Evolutionary conservation across 805 yeast species (phyloP).

Genomic region (Clavispora santaluciae): DNA sequence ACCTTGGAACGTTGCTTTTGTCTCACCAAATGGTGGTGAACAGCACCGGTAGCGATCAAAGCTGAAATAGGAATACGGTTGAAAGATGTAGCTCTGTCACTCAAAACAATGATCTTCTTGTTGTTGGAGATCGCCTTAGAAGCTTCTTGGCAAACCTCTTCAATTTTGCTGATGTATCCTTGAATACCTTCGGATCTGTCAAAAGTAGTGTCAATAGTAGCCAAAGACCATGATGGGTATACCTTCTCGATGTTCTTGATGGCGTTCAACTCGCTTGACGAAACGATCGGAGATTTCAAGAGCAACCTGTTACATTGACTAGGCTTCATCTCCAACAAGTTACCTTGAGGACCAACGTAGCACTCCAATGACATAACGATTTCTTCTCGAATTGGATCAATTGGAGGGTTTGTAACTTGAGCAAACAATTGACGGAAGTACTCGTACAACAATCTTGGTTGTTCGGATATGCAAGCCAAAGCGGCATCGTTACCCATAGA

Average conservation of each 20-base stretch:
- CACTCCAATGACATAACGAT: constrained; percentile 97
- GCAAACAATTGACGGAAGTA: constrained; percentile 96
- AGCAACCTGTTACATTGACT: constrained; percentile 85
- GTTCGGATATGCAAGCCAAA: constrained; percentile 88
- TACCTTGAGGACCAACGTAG: constrained; percentile 98
- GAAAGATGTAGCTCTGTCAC: constrained; percentile 61
- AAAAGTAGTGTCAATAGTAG: constrained; percentile 84
- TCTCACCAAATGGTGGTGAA: constrained; percentile 92
- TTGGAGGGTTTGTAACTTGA: constrained; percentile 98
- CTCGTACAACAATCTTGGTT: constrained; percentile 86
- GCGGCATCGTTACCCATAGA: constrained; percentile 99
- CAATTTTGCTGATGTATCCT: constrained; percentile 82
- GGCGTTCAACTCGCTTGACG: constrained; percentile 70
- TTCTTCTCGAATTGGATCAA: constrained; percentile 94
- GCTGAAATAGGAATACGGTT: constrained; percentile 79
- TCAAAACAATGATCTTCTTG: constrained; percentile 68
- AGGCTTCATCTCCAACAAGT: constrained; percentile 86
- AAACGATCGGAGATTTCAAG: constrained; percentile 76
- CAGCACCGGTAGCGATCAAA: constrained; percentile 91
- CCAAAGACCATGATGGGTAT: constrained; percentile 83
- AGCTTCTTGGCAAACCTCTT: constrained; percentile 82
- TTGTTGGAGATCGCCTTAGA: constrained; percentile 75
- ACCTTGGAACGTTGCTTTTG: constrained; percentile 95
- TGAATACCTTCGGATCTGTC: constrained; percentile 74
- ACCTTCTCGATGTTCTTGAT: constrained; percentile 65